Evolutionary conservation across 2,329 filamentous ascomycete species (phyloP), one percentile per base, ranked within the genome.

Genomic region (Hymenotorrendiella dingleyae): DNA sequence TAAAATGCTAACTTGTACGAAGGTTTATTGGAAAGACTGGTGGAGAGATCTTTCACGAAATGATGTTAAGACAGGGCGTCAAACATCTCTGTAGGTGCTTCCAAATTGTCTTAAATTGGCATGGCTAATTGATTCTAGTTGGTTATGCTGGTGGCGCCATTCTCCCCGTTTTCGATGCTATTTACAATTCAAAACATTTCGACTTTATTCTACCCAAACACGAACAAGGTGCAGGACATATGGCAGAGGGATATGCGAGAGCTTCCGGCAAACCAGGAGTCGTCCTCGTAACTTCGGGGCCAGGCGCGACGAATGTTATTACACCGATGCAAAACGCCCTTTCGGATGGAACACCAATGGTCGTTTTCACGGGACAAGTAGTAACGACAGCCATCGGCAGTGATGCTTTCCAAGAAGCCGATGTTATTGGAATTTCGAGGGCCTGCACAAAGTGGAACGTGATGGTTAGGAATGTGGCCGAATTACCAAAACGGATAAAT

Each of bases 381-480:
- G 75, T 80, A 6, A 97, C 91, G 26, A 80, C 76, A 35, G 85
- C 88, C 42, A 96, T 97, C 65, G 93, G 93, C 49, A 94, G 86
- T 50, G 91, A 97, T 64, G 88, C 89, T 43, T 97, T 97, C 76
- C 93, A 98, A 65, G 93, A 97, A 68, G 90, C 89, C 46, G 93
- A 98, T 62, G 82, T 94, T 26, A 74, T 96, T 46, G 91, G 91
- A 55, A 97, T 98, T 64, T 94, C 88, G 24, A 79, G 91, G 59
- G 82, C 90, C 16, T 96, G 90, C 74, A 96, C 90, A 55, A 97
- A 97, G 72, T 98, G 93, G 93, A 97, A 97, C 59, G 88, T 94
- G 47, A 94, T 97, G 89, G 88, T 96, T 36, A 96, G 94, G 76
- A 91, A 84, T 64, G 82, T 95, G 42, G 89, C 87, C 38, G 93